Conservation (phyloP, 1,284 basidiomycete genomes). For the Moesziomyces aphidis region DNA sequence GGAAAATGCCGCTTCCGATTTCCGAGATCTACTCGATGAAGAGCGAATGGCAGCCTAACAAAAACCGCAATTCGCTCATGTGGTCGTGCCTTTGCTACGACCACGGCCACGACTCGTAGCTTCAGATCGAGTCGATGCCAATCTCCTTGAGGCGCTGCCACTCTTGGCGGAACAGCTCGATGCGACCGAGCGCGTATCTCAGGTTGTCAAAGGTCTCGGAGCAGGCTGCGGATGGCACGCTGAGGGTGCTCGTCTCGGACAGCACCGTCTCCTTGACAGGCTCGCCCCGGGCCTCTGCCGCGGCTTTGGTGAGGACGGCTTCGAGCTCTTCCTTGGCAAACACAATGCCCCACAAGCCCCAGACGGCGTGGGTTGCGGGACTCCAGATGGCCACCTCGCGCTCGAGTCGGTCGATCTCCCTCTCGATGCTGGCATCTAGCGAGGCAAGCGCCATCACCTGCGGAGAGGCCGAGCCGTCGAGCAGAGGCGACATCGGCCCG, state of each 20-base stretch:
- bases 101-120: too few relatives aligned
- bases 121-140: conserved; percentile 35
- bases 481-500: conserved; percentile 8
- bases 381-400: conserved; percentile 61
- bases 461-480: conserved; percentile 41
- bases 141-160: conserved; percentile 35
- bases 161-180: conserved; percentile 62
- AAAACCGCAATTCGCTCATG: too few relatives aligned
- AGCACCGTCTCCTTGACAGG: conserved; percentile 26
- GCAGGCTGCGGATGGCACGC: conserved; percentile 22
- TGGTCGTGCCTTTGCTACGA: too few relatives aligned
- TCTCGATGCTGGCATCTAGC: conserved; percentile 50
- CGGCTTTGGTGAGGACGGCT: conserved; percentile 36
- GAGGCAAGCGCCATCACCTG: conserved; percentile 39
- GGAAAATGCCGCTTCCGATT: background rate
- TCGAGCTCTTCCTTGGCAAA: conserved; percentile 61
- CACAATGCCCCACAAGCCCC: conserved; percentile 66
- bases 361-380: conserved; percentile 62
- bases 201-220: conserved; percentile 62
- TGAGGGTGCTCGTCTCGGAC: conserved; percentile 9
- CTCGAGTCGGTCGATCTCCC: conserved; percentile 63
- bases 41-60: too few relatives aligned
- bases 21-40: background rate
- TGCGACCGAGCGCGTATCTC: conserved; percentile 60
- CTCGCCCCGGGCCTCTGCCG: conserved; percentile 29